These are phyloP conservation scores for Myriangium duriaei DNA, from an alignment of 2,329 filamentous ascomycete species.

Conservation along the genomic window DNA sequence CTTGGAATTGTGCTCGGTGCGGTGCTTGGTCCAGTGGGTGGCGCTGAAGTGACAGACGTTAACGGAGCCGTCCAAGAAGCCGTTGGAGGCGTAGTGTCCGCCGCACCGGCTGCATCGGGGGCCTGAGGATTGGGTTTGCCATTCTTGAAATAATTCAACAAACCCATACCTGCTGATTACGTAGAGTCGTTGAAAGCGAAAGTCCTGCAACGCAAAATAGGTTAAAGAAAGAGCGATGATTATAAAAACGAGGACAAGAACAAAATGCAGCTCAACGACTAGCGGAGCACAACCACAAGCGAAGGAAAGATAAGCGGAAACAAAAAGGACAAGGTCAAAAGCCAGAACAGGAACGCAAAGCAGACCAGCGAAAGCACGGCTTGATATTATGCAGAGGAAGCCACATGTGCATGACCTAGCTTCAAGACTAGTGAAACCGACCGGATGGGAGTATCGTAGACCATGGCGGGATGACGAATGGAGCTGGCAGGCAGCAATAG, in stretches of 20 bases:
- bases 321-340: background rate
- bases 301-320: background rate
- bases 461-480: background rate
- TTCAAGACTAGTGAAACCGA: background rate
- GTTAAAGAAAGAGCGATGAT: background rate
- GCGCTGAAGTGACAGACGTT: slow-evolving; percentile 19
- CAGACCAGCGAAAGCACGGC: background rate
- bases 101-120: background rate
- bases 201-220: no score
- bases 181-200: no score
- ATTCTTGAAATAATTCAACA: background rate
- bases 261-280: background rate
- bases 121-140: background rate
- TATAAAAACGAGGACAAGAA: background rate
- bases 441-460: background rate
- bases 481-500: background rate
- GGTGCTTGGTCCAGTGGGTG: slow-evolving; percentile 37
- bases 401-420: background rate
- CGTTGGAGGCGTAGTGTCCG: background rate
- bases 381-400: background rate
- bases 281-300: background rate
- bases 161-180: background rate
- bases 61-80: background rate
- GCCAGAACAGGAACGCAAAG: background rate
- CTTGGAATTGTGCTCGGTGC: slow-evolving; percentile 2